Conservation (phyloP, 768 basidiomycete genomes). For the Polyporus arcularius region DNA sequence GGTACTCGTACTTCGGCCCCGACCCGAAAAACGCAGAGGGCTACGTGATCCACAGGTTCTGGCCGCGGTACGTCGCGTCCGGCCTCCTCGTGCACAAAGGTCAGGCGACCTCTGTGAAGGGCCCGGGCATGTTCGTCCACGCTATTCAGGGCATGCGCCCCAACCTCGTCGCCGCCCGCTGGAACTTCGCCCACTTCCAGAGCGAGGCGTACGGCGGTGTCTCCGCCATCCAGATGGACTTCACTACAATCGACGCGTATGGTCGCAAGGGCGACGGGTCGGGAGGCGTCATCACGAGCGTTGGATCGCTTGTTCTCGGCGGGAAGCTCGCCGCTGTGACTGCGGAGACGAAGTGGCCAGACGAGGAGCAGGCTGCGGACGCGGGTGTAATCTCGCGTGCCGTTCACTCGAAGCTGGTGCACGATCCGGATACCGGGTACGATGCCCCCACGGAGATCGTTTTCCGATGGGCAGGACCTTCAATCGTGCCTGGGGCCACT, state of each 20-base stretch:
- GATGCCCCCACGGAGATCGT: constrained; percentile 63
- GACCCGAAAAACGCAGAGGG: constrained; percentile 72
- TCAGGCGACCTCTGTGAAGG: constrained; percentile 54
- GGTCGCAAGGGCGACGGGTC: constrained; percentile 80
- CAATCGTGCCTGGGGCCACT: constrained; percentile 51
- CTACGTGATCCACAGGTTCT: constrained; percentile 90
- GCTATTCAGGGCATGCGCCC: constrained; percentile 99
- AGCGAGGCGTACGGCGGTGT: constrained; percentile 71
- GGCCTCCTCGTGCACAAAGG: constrained; percentile 75
- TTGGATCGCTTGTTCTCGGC: constrained; percentile 82
- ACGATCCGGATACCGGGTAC: constrained; percentile 85
- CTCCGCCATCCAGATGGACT: constrained; percentile 94
- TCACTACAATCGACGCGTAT: constrained; percentile 78
- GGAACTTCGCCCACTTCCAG: constrained; percentile 97
- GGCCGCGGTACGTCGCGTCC: constrained; percentile 65
- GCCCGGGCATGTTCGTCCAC: constrained; percentile 86
- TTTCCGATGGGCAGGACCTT: constrained; percentile 80
- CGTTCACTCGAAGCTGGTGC: constrained; percentile 56
- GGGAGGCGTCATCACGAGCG: constrained; percentile 80
- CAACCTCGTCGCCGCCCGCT: constrained; percentile 86
- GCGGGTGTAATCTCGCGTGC: constrained; percentile 63
- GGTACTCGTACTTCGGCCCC: constrained; percentile 84
- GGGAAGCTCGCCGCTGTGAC: constrained; percentile 78
- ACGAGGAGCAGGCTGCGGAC: constrained; percentile 48
- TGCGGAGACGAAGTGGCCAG: constrained; percentile 77